Evolutionary conservation across 495 filamentous ascomycete species (phyloP).

Genomic region (Chaetomidium leptoderma): DNA sequence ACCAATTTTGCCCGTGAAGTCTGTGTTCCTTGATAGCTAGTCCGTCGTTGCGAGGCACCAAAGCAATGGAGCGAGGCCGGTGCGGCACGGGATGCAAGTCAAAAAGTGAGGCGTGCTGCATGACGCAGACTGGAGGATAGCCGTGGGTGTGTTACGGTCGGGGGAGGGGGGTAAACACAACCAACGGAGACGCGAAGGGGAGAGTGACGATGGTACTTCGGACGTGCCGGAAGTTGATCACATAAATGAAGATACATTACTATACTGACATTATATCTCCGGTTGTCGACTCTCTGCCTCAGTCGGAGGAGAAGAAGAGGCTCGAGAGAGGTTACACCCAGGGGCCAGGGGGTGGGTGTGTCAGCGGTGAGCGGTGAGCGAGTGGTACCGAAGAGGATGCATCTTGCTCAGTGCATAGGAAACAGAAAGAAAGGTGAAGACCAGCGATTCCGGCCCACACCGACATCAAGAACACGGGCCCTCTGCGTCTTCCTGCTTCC

Average conservation of each 20-base stretch:
- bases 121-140: not conserved
- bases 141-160: not conserved
- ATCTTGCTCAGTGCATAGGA: too few relatives aligned
- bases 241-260: not conserved
- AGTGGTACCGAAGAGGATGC: not conserved
- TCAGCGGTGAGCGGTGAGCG: slow-evolving; percentile 8
- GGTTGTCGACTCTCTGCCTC: not conserved
- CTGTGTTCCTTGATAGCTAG: not conserved
- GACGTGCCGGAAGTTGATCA: not conserved
- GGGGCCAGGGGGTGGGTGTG: not conserved
- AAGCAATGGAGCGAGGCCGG: not conserved
- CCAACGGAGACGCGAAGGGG: not conserved
- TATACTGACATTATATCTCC: not conserved
- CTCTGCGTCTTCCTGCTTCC: not conserved
- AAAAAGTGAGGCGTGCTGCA: slow-evolving; percentile 13
- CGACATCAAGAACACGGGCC: not conserved
- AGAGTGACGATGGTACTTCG: not conserved
- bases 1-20: not conserved
- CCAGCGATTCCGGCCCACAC: not conserved
- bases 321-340: not conserved
- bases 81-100: not conserved
- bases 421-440: not conserved
- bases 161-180: not conserved
- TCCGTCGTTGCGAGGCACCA: not conserved
- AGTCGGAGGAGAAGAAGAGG: not conserved